These are phyloP conservation scores for Xylaria intraflava DNA, from an alignment of 495 filamentous ascomycete genomes.

Conservation along the genomic window DNA sequence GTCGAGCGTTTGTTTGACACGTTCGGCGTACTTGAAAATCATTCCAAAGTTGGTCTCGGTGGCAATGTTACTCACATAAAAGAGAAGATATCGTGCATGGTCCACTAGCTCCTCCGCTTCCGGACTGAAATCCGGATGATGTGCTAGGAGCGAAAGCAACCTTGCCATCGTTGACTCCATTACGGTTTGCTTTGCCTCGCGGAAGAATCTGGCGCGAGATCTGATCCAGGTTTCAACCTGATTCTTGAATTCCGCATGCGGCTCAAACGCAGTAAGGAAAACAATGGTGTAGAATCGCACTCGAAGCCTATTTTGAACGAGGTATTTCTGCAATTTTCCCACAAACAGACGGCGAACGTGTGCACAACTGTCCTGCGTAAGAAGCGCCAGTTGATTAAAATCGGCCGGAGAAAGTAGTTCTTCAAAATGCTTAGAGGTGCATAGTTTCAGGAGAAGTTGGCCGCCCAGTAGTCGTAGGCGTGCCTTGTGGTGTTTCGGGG, in stretches of 20 bases:
- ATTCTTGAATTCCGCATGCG: conserved; percentile 56
- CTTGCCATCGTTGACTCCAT: conserved; percentile 85
- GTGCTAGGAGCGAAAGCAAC: conserved; percentile 78
- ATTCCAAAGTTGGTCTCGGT: conserved; percentile 79
- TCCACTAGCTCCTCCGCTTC: conserved; percentile 65
- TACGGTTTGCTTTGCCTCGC: conserved; percentile 49
- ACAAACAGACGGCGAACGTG: conserved; percentile 74
- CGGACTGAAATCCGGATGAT: conserved; percentile 84
- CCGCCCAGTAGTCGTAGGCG: conserved; percentile 77
- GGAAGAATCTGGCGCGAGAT: conserved; percentile 57
- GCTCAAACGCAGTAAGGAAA: conserved; percentile 89
- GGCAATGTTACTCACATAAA: conserved; percentile 77
- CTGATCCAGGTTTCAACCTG: conserved; percentile 82
- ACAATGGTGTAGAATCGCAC: conserved; percentile 78
- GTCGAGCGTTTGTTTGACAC: conserved; percentile 85
- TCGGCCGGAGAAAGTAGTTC: conserved; percentile 59
- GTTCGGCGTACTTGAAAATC: conserved; percentile 87
- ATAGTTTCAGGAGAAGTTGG: conserved; percentile 77
- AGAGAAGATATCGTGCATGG: conserved; percentile 78
- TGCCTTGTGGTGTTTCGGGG: conserved; percentile 65
- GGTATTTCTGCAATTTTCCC: conserved; percentile 79
- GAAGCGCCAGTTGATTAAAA: conserved; percentile 73
- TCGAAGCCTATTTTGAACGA: conserved; percentile 59
- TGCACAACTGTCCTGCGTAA: conserved; percentile 69
- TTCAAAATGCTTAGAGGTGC: conserved; percentile 65